Conservation (phyloP, 495 filamentous ascomycete genomes). For the Hapsidospora chrysogenum region DNA sequence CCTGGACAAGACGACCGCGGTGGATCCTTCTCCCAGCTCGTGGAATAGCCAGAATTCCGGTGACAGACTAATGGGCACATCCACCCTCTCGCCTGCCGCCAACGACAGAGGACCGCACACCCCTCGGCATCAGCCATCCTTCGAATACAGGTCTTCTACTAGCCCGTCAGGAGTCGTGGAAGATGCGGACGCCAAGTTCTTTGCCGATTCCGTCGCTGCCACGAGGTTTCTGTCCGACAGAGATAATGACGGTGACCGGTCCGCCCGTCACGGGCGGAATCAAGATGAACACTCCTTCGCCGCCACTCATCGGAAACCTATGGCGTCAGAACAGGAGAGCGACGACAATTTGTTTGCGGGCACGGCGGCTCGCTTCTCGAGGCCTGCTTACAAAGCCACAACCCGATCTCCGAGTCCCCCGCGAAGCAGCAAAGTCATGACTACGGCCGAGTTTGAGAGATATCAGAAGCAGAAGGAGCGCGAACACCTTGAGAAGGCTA, state of each 20-base stretch:
- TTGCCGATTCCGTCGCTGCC: conserved; percentile 44
- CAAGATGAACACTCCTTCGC: conserved; percentile 2
- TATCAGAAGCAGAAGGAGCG: conserved; percentile 69
- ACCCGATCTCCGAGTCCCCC: conserved; percentile 20
- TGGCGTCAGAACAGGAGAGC: conserved; percentile 11
- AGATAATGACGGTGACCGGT: neutral
- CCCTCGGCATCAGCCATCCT: neutral
- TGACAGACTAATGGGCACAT: conserved; percentile 14
- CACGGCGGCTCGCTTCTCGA: conserved; percentile 36
- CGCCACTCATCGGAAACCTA: neutral
- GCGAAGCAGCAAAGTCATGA: conserved; percentile 63
- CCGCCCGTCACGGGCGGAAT: neutral
- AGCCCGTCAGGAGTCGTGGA: conserved; percentile 14
- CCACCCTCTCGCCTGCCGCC: conserved; percentile 6
- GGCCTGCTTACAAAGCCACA: conserved; percentile 28
- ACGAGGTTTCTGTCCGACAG: conserved; percentile 20
- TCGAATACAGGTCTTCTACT: neutral
- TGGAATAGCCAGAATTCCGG: conserved; percentile 52
- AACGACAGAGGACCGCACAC: too few species aligned
- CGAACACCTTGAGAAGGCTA: conserved; percentile 7
- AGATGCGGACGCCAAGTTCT: conserved; percentile 52
- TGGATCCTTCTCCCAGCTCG: conserved; percentile 46
- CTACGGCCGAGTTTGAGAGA: conserved; percentile 69
- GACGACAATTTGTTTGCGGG: conserved; percentile 30
- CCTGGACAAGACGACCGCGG: conserved; percentile 35